Conservation (phyloP, 1,284 basidiomycete genomes). For the Ganoderma lingzhi region DNA sequence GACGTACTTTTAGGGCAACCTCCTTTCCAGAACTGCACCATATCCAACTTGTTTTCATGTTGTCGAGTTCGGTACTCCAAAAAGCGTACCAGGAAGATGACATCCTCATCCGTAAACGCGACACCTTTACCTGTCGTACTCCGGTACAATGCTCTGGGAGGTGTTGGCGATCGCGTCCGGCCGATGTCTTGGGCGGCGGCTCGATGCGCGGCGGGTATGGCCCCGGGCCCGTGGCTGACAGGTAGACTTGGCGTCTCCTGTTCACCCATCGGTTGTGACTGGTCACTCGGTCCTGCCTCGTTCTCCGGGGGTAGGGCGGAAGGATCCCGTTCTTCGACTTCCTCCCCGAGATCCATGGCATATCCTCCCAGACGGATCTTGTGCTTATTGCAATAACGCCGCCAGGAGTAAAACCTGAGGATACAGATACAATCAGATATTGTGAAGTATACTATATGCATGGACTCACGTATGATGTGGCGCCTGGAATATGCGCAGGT, state of each 20-base stretch:
- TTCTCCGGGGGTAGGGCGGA: slow-evolving; percentile 8
- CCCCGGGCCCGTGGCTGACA: slow-evolving; percentile 45
- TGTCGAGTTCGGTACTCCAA: slow-evolving; percentile 62
- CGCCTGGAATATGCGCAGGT: slow-evolving; percentile 53
- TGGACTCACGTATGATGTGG: slow-evolving; percentile 80
- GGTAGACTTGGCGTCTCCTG: slow-evolving; percentile 41
- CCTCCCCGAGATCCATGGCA: slow-evolving; percentile 63
- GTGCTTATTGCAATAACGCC: slow-evolving; percentile 87
- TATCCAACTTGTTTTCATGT: slow-evolving; percentile 70
- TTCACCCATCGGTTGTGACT: slow-evolving; percentile 8
- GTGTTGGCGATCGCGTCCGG: slow-evolving; percentile 76
- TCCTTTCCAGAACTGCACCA: slow-evolving; percentile 90
- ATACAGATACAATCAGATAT: slow-evolving; percentile 12
- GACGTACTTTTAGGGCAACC: slow-evolving; percentile 70
- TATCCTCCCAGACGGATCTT: slow-evolving; percentile 85
- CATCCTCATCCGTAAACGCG: slow-evolving; percentile 83
- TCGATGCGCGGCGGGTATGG: slow-evolving; percentile 54
- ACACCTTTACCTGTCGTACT: slow-evolving; percentile 89
- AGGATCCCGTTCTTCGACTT: slow-evolving; percentile 40
- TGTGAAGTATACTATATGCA: slow-evolving; percentile 4
- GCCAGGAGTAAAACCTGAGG: slow-evolving; percentile 84
- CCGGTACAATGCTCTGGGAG: slow-evolving; percentile 75
- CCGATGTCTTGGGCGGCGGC: slow-evolving; percentile 50
- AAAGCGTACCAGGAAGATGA: slow-evolving; percentile 75
- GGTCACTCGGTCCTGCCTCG: slow-evolving; percentile 22